Base-by-base conservation (phyloP, 2,329 filamentous ascomycete genomes). In the Botryosphaeria dothidea region DNA sequence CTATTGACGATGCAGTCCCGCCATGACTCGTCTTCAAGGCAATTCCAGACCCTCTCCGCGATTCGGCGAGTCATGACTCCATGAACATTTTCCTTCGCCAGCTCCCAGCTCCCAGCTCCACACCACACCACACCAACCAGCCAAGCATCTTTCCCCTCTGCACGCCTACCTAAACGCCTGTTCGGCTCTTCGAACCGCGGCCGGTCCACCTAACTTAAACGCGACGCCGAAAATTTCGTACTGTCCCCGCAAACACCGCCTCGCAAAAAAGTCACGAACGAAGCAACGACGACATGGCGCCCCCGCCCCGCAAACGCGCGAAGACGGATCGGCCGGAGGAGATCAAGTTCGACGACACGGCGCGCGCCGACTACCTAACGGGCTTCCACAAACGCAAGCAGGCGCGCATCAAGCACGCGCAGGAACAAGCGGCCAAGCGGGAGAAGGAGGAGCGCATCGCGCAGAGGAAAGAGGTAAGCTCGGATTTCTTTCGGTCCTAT, bases 321-420 rank as follows among this genome's bases (percentile, higher is more conserved):
- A 71, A 72, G 61, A 68, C 67, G 54, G 92, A 90, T 76, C 71
- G 79, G 77, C 78, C 67, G 74, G 92, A 93, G 73, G 92, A 96
- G 76, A 90, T 99, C 77, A 87, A 83, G 61, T 99, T 98, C 80
- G 93, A 99, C 80, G 81, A 85, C 67, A 84, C 85, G 67, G 91
- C 91, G 51, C 89, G 95, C 69, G 82, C 90, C 69, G 93, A 98
- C 73, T 99, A 92, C 75, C 84, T 99, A 65, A 97, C 93, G 0
- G 95, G 95, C 2, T 99, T 99, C 80, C 93, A 94, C 82, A 99
- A 98, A 84, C 90, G 95, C 78, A 98, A 97, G 78, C 81, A 91
- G 62, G 90, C 92, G 76, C 86, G 95, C 41, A 88, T 89, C 69
- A 96, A 96, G 81, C 84, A 89, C 77, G 94, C 94, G 1, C 91